Base-by-base conservation (phyloP, 345 rosid genomes). In the Salix udensis region DNA sequence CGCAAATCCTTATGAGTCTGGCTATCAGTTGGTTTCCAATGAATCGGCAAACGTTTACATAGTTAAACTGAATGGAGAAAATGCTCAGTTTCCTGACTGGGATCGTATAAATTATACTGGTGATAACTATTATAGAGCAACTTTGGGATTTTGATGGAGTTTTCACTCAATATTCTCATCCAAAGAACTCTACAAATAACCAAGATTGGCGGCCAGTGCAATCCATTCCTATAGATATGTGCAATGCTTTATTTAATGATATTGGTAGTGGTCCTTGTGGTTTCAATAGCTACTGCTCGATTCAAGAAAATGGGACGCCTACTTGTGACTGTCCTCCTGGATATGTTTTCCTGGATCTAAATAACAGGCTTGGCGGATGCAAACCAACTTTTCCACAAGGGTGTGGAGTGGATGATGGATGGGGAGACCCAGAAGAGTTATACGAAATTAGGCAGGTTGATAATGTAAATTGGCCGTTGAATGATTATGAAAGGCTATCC, bases 81-180 rank as follows among this genome's bases (percentile, higher is more conserved):
- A 60, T 65, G 67, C 67, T 76, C 67, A 67, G 61, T 23, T 76
- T 68, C 78, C 66, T 31, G 24, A 9, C 21, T 76, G 67, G 78
- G 7, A 4, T 39, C 0, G 6, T 55, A 15, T 70, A 18, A 18
- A 26, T 12, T 66, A 71, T 7, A 36, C 46, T 14, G n/a, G 4
- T 7, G 84, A 78, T 34, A 39, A 21, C 2, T 82, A 80, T 71
- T 70, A 52, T 34, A 77, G 76, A 65, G 82, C 76, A 21, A 82
- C 85, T 0, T 68, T 85, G 24, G 85, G 73, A 39, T 75, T 75
- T 65, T 40, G 74, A 82, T 65, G 82, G 80, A 26, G 42, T 77
- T 65, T 28, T 85, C 77, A 72, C 78, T 26, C 67, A 44, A 16
- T 80, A 80, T 68, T 62, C 70, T 31, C 61, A 40, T 66, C 65